Percentiles rank a stretch among this genome's conserved stretches.
These are phyloP conservation scores for Scenedesmus sp. DNA, from an alignment of 163 green algal genomes.

Conservation along the genomic window DNA sequence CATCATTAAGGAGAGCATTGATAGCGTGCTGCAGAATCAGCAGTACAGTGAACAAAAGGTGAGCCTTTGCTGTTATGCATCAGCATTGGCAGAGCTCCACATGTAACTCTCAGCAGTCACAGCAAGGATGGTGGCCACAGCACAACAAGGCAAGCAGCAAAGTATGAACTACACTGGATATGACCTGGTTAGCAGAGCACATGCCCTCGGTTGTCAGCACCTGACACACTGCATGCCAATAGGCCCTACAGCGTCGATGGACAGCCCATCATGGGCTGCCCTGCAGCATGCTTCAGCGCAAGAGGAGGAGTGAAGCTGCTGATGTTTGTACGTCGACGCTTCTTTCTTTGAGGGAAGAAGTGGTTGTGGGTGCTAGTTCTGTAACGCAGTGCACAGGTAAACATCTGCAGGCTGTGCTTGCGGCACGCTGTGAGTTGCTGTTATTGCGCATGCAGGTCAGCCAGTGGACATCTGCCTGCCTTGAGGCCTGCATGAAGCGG, in stretches of 20 bases:
- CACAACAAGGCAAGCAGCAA: not conserved
- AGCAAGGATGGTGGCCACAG: not conserved
- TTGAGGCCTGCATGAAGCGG: conserved; percentile 85
- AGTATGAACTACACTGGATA: not conserved
- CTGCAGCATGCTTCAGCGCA: not conserved
- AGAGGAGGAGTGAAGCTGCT: not conserved
- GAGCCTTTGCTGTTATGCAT: not conserved
- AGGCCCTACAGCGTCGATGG: not conserved
- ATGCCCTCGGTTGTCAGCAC: no score
- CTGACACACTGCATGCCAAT: not conserved
- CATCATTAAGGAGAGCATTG: conserved; percentile 89
- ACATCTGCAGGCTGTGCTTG: no score
- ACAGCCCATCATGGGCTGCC: no score
- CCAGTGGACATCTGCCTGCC: conserved; percentile 81
- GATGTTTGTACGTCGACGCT: no score
- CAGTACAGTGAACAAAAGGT: conserved; percentile 83
- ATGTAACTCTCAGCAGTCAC: not conserved
- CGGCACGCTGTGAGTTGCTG: not conserved
- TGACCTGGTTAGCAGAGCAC: not conserved
- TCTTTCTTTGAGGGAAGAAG: no score
- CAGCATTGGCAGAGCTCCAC: not conserved
- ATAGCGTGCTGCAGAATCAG: conserved; percentile 79
- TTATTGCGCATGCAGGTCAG: conserved; percentile 68
- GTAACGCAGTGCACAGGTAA: no score
- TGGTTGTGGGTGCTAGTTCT: no score